Conservation (phyloP, 2,329 filamentous ascomycete genomes). For the Pochonia chlamydosporia region DNA sequence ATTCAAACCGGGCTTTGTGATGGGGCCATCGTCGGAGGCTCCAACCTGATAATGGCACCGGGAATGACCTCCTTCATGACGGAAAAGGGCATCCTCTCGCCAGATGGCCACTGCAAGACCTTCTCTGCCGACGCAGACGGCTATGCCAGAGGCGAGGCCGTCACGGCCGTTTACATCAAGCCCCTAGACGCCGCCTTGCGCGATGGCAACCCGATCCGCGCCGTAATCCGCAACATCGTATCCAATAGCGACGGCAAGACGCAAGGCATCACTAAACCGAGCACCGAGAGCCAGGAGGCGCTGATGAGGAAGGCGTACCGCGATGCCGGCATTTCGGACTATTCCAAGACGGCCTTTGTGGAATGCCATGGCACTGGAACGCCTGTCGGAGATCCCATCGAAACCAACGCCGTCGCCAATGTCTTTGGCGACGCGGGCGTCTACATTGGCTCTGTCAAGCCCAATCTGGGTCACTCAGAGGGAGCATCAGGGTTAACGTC, state of each 20-base stretch:
- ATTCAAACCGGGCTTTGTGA: conserved; percentile 16
- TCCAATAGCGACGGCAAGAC: conserved; percentile 30
- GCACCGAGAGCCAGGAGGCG: conserved; percentile 17
- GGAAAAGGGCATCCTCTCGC: conserved; percentile 14
- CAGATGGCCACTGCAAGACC: conserved; percentile 16
- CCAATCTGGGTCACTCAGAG: conserved; percentile 25
- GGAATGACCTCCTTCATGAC: conserved; percentile 14
- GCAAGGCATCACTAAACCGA: conserved; percentile 33
- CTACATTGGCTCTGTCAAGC: conserved; percentile 16
- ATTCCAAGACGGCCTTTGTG: conserved; percentile 15
- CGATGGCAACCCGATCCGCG: conserved; percentile 30
- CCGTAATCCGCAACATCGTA: conserved; percentile 22
- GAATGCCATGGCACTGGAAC: conserved; percentile 35
- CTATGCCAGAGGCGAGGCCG: conserved; percentile 25
- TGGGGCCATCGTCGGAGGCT: conserved; percentile 17
- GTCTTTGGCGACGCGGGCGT: conserved; percentile 14
- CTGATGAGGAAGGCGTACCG: conserved; percentile 23
- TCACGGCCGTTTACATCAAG: conserved; percentile 33
- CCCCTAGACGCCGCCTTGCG: conserved; percentile 31
- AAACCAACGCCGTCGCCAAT: conserved; percentile 23
- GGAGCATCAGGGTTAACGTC: conserved; percentile 18
- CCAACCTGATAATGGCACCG: conserved; percentile 9
- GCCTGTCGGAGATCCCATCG: conserved; percentile 29
- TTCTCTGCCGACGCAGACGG: conserved; percentile 11
- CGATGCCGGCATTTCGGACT: conserved; percentile 9